Percentiles rank a stretch among this genome's conserved stretches.
phyloP scores from a whole-genome alignment of 257 asterid genomes.

The Penstemon davidsonii region DNA sequence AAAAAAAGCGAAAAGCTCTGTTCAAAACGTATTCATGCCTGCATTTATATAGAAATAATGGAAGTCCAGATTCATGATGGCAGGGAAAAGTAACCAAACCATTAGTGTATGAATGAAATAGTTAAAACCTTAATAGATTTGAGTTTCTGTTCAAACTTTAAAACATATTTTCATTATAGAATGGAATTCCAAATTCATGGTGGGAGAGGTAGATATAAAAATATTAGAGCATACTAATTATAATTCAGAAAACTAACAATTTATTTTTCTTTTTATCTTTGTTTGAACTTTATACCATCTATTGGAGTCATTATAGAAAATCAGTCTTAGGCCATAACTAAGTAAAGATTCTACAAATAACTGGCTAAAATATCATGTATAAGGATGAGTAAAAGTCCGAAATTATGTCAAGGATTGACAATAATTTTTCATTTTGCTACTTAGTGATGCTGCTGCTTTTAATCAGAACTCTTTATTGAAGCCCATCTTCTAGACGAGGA shows the following conservation, averaged over 20 bases:
- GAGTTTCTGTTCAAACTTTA: too few species aligned
- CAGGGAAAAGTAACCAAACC: neutral
- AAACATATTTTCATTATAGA: neutral
- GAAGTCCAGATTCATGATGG: neutral
- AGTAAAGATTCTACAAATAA: neutral
- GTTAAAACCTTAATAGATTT: too few species aligned
- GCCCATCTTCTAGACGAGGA: neutral
- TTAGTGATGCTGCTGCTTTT: neutral
- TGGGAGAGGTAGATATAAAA: neutral
- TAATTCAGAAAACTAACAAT: neutral
- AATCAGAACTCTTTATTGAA: neutral
- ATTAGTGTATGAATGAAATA: neutral
- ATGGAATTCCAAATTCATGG: neutral
- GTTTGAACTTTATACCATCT: neutral
- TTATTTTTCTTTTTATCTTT: too few species aligned
- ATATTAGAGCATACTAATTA: neutral
- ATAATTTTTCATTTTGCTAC: neutral
- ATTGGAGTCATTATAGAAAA: neutral
- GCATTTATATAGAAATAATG: constrained; percentile 7
- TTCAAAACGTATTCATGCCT: neutral
- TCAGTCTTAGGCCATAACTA: neutral
- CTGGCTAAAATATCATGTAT: neutral
- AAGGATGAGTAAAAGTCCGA: neutral
- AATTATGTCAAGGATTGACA: neutral
- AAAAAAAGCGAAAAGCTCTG: neutral